These are phyloP conservation scores for Trypanosoma vivax DNA, from an alignment of 208 protist species.

Conservation along the genomic window DNA sequence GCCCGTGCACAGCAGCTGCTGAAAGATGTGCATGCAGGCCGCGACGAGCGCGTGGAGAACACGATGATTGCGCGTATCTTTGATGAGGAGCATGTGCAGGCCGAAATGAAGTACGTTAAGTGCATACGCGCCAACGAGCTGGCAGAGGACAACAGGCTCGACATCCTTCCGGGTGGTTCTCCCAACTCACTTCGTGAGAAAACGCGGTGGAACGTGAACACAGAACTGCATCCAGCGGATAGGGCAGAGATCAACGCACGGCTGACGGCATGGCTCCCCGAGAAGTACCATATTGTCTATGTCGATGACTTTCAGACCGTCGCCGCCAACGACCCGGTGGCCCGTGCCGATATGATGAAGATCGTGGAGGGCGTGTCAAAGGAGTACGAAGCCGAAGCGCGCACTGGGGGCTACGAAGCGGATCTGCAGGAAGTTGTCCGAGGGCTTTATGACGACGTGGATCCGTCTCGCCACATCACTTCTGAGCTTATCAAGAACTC, in stretches of 20 bases:
- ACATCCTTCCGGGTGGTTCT: conserved; percentile 79
- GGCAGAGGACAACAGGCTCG: conserved; percentile 82
- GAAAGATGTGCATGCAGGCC: conserved; percentile 42
- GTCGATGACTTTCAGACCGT: conserved; percentile 87
- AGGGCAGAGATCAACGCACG: conserved; percentile 68
- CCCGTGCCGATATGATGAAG: conserved; percentile 65
- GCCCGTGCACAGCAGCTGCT: conserved; percentile 77
- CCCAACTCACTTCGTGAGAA: conserved; percentile 85
- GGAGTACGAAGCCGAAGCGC: conserved; percentile 76
- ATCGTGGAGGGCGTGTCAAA: conserved; percentile 74
- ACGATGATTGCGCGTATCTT: conserved; percentile 77
- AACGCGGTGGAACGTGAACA: conserved; percentile 85
- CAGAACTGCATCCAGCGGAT: conserved; percentile 75
- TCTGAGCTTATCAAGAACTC: conserved; percentile 55
- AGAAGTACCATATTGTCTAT: conserved; percentile 89
- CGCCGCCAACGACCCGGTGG: conserved; percentile 60
- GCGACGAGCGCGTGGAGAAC: conserved; percentile 57
- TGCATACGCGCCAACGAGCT: conserved; percentile 85
- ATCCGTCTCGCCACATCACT: conserved; percentile 72
- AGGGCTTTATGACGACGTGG: conserved; percentile 73
- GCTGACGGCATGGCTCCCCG: conserved; percentile 81
- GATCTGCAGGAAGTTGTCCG: conserved; percentile 57
- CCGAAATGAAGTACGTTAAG: conserved; percentile 89
- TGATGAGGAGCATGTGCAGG: conserved; percentile 86
- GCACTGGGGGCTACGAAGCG: conserved; percentile 47